These are phyloP conservation scores for Chamaenerion angustifolium DNA, from an alignment of 345 rosid genomes.

Conservation along the genomic window DNA sequence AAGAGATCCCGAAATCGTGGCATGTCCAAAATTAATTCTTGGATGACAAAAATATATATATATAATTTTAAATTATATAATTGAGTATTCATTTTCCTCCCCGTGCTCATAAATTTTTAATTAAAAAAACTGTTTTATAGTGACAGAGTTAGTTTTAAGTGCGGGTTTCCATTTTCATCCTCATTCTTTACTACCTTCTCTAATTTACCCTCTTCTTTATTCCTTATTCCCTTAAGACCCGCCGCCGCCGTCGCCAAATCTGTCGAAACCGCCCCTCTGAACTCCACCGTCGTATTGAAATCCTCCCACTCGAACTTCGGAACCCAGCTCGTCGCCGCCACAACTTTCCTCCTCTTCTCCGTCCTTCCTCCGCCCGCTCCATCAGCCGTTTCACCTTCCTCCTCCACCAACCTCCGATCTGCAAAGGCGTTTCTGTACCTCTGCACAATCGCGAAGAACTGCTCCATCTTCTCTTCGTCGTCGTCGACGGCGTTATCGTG, in stretches of 20 bases:
- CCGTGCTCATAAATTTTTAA: too few relatives aligned
- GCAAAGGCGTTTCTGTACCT: slow-evolving; percentile 3
- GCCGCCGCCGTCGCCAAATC: neutral
- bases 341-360: neutral
- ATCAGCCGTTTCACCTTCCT: neutral
- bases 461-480: slow-evolving; percentile 7
- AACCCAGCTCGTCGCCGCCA: slow-evolving; percentile 6
- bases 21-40: too few relatives aligned
- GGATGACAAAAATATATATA: too few relatives aligned
- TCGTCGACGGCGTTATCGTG: neutral
- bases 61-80: too few relatives aligned
- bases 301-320: slow-evolving; percentile 11
- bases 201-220: too few relatives aligned
- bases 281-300: slow-evolving; percentile 1
- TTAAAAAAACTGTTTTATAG: too few relatives aligned
- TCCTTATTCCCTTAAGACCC: neutral
- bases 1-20: too few relatives aligned
- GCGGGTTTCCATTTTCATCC: too few relatives aligned
- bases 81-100: too few relatives aligned
- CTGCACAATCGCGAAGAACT: slow-evolving; percentile 12
- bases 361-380: neutral
- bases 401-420: slow-evolving; percentile 3
- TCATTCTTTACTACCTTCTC: too few relatives aligned
- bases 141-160: too few relatives aligned
- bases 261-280: neutral